Evolutionary conservation across 2,329 filamentous ascomycete genomes (phyloP).

Genomic region (Stenocarpella maydis): DNA sequence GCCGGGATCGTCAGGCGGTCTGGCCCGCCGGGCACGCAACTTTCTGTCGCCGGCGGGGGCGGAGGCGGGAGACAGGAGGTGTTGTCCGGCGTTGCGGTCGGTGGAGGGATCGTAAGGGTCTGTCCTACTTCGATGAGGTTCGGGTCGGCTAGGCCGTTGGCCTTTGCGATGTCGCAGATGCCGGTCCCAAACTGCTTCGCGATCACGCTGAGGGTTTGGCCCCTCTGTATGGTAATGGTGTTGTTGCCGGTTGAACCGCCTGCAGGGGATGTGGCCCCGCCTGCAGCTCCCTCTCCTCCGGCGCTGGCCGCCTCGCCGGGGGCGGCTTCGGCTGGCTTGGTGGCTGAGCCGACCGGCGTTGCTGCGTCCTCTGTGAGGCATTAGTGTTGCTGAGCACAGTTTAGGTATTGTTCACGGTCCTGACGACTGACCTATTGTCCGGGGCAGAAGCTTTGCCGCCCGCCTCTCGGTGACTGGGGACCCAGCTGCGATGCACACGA

Average conservation of each 20-base stretch:
- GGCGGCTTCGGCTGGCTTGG: conserved; percentile 9
- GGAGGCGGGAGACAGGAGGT: conserved; percentile 23
- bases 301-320: neutral
- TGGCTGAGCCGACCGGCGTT: neutral
- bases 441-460: neutral
- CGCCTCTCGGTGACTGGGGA: conserved; percentile 3
- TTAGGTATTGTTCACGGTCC: neutral
- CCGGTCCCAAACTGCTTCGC: conserved; percentile 21
- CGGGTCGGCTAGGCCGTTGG: conserved; percentile 20
- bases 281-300: neutral
- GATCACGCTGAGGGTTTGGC: conserved; percentile 19
- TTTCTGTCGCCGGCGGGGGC: neutral
- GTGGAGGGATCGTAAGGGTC: conserved; percentile 17
- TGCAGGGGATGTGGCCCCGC: neutral
- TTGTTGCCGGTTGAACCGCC: neutral
- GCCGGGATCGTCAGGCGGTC: conserved; percentile 17
- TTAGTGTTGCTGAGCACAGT: neutral
- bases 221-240: conserved; percentile 6
- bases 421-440: neutral
- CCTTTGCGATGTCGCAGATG: conserved; percentile 29
- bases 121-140: conserved; percentile 13
- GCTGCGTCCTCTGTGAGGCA: neutral
- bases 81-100: conserved; percentile 25
- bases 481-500: conserved; percentile 4
- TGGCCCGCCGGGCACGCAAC: conserved; percentile 25